Evolutionary conservation across 768 basidiomycete species (phyloP), one percentile per base, ranked within the genome.

Genomic region (Boletus vermiculosoides): DNA sequence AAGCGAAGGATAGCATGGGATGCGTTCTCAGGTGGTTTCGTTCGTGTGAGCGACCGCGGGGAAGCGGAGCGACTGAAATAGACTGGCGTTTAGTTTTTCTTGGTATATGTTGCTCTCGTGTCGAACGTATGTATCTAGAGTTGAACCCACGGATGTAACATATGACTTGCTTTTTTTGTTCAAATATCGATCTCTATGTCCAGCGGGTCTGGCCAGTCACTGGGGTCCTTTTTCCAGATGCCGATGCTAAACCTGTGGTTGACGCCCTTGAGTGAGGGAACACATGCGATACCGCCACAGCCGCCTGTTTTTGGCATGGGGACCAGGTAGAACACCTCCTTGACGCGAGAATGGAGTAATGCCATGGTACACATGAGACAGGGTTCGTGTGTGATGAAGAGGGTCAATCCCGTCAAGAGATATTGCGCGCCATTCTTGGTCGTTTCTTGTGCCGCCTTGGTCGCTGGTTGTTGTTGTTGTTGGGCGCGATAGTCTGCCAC

Each of bases 291-390:
- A 31, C 91, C 83, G 13, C 94, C 92, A 58, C 92, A 94, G 0
- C 95, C 96, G 28, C 97, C 96, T 0, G 92, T 94, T 51, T 79
- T 74, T 0, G 78, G 73, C 84, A 90, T 91, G 1, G 88, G 82
- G 25, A 83, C 67, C 34, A 98, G 68, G 66, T 87, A 85, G 67
- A 92, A 80, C 7, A 98, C 81, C 58, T 94, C 86, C 64, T 89
- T 88, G 54, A 98, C 92, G n/a, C 97, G 84, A 1, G 92, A 94
- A 72, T 99, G 97, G 7, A 97, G 76, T 22, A 98, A 75, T 2
- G 94, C 92, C 97, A 99, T 99, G 64, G 87, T 84, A 71, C 97
- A 99, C 92, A 98, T 94, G 55, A 99, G 82, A 64, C 97, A 99
- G 0, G 97, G 97, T 64, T 99, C 97, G 73, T 99, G 96, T 11